Base-by-base conservation (phyloP, 2,329 filamentous ascomycete genomes). In the Fusarium siculi region DNA sequence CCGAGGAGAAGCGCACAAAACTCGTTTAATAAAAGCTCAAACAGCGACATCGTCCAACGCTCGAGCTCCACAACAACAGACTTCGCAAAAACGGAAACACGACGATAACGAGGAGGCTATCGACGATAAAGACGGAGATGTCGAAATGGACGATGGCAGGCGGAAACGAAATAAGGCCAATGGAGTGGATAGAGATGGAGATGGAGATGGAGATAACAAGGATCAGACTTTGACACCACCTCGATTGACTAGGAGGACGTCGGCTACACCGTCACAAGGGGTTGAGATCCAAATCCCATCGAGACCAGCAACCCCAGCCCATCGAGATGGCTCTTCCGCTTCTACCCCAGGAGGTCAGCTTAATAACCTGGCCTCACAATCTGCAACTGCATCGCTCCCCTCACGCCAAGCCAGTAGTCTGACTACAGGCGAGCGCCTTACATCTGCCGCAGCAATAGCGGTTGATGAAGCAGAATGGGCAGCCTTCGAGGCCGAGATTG, bases 401-500 rank as follows among this genome's bases (percentile, higher is more conserved):
- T 76, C 80, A 2, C 78, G 80, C 2, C 80, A 74, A 36, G 73
- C 69, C 53, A 79, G 66, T 53, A 72, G 67, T 34, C 59, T 78
- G 37, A 11, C 75, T 15, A 66, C 66, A 46, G 66, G 75, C 39
- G 65, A 76, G 16, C 46, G 74, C n/a, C 63, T 71, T 44, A 58
- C 61, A 16, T 40, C 74, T 32, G 32, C 49, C 18, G 52, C 70
- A 23, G 59, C 75, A 46, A 66, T 73, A 23, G 72, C 79, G 12
- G 83, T 86, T 14, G 90, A 95, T 79, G 93, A 97, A 78, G 90
- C 92, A 60, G 93, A 96, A 81, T 96, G 93, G 93, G 92, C 93
- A 4, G 93, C 93, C 14, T 97, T 97, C 79, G 92, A 97, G 80
- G 93, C 93, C 6, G 93, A 97, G 60, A 91, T 97, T 62, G 92